Conservation (phyloP, 2,329 filamentous ascomycete genomes). For the Cercospora zeae-maydis region DNA sequence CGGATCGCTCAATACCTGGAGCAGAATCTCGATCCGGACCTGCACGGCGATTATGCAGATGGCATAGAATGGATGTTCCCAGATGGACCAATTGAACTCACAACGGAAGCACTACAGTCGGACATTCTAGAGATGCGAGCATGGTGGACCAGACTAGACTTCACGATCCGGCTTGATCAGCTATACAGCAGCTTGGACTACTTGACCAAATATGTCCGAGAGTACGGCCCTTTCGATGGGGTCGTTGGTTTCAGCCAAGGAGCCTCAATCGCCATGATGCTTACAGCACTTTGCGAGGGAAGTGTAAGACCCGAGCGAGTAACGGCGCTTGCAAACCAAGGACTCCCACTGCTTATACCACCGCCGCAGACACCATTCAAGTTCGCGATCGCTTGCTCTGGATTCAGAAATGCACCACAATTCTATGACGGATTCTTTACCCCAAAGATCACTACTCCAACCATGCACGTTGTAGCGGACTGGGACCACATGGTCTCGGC, state of each 20-base stretch:
- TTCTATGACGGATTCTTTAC: slow-evolving; percentile 24
- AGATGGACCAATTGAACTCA: slow-evolving; percentile 18
- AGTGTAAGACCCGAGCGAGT: slow-evolving; percentile 17
- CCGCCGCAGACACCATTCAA: slow-evolving; percentile 24
- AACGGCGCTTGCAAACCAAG: slow-evolving; percentile 16
- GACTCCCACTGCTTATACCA: slow-evolving; percentile 16
- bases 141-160: slow-evolving; percentile 21
- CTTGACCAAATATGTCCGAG: slow-evolving; percentile 19
- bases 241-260: slow-evolving; percentile 23
- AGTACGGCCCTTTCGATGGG: slow-evolving; percentile 20
- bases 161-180: slow-evolving; percentile 21
- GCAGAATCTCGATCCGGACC: slow-evolving; percentile 10
- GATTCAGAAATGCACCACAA: slow-evolving; percentile 18
- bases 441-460: slow-evolving; percentile 19
- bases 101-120: slow-evolving; percentile 14
- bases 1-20: slow-evolving; percentile 16
- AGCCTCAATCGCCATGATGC: slow-evolving; percentile 30
- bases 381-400: slow-evolving; percentile 22
- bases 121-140: slow-evolving; percentile 20
- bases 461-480: slow-evolving; percentile 17
- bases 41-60: slow-evolving; percentile 14
- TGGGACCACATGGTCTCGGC: slow-evolving; percentile 24
- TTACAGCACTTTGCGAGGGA: slow-evolving; percentile 20
- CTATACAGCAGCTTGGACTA: slow-evolving; percentile 20
- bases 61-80: slow-evolving; percentile 21